Evolutionary conservation across 768 basidiomycete genomes (phyloP).

Genomic region (Epithele typhae): DNA sequence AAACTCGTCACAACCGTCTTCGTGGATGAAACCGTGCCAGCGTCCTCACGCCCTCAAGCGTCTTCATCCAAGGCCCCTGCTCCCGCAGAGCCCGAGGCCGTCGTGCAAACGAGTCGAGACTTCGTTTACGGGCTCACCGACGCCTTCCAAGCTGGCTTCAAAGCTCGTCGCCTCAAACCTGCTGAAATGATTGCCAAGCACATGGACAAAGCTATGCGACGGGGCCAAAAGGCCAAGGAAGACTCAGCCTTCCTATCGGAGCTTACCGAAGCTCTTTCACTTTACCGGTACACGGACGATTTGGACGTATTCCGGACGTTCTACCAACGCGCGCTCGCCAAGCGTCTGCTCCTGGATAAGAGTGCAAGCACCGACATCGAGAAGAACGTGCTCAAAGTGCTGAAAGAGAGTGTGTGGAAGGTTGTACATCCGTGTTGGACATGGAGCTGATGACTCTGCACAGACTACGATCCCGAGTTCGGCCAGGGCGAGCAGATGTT

Average conservation of each 20-base stretch:
- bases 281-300: constrained; percentile 87
- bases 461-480: constrained; percentile 95
- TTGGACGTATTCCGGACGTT: constrained; percentile 94
- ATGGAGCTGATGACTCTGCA: no score
- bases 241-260: constrained; percentile 59
- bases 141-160: constrained; percentile 73
- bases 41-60: neutral
- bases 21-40: constrained; percentile 32
- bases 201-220: constrained; percentile 82
- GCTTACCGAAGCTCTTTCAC: constrained; percentile 60
- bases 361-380: constrained; percentile 89
- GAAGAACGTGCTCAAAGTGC: constrained; percentile 74
- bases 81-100: constrained; percentile 20
- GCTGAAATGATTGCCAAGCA: constrained; percentile 93
- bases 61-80: constrained; percentile 26
- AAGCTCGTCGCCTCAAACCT: constrained; percentile 72
- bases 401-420: constrained; percentile 65
- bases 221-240: constrained; percentile 68
- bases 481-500: constrained; percentile 95
- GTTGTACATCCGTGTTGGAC: neutral
- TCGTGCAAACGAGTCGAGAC: constrained; percentile 39
- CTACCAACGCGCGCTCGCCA: constrained; percentile 86
- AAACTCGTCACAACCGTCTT: constrained; percentile 48
- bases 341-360: constrained; percentile 76
- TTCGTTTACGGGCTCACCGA: constrained; percentile 68